Evolutionary conservation across 2,329 filamentous ascomycete species (phyloP), one percentile per base, ranked within the genome.

Genomic region (Neonectria faginata): DNA sequence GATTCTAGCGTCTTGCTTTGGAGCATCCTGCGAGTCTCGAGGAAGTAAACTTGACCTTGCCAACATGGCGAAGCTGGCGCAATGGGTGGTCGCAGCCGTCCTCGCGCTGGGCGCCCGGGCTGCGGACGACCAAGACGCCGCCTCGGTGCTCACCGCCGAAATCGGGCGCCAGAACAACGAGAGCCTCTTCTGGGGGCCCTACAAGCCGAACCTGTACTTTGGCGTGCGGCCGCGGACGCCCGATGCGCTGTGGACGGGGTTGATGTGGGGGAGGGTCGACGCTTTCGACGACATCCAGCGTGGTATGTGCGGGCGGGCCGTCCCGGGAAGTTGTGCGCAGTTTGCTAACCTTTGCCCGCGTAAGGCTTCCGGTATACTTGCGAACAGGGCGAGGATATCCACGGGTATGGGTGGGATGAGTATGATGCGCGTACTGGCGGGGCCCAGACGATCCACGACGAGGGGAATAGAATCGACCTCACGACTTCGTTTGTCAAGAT

Each of bases 401-500:
- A 89, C 52, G 95, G 95, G 60, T 99, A 99, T 78, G 96, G 96
- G 67, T 99, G 96, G 96, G 94, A 98, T 74, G 93, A 97, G 77
- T 99, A 97, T 78, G 96, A 99, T 79, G 90, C 94, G 22, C 87
- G 96, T 62, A 91, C 86, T 61, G 96, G 96, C 67, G 96, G 96
- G 60, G 85, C 92, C 22, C 93, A 99, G 80, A 92, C 92, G 0
- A 95, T 99, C 64, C 93, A 97, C 76, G 96, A 99, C 78, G 89
- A 90, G 58, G 91, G 88, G 53, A 99, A 99, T 80, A 88, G 87
- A 62, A 86, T 99, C 70, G 94, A 98, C 80, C 87, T 99, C 67
- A 97, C 92, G 9, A 97, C 95, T 47, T 92, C 93, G 56, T 97
- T 98, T 79, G 89, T 97, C 75, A 99, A 98, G 81, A 86, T 97